phyloP scores from a whole-genome alignment of 306 rosid species.

The cucumber (Cucumis sativus) region DNA sequence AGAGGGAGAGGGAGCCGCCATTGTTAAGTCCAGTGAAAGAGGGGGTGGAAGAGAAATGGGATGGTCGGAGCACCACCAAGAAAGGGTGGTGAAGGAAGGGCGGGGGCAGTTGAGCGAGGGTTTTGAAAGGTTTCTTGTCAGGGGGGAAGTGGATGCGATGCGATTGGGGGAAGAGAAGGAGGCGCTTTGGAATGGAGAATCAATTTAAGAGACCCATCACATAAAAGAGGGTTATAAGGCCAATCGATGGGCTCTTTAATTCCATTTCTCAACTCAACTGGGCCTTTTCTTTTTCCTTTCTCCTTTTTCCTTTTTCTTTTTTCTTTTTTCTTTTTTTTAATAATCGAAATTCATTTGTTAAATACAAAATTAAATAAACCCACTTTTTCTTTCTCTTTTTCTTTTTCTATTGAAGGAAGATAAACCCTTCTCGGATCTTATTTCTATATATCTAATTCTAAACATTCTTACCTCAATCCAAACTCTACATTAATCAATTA shows the following conservation, averaged over 20 bases:
- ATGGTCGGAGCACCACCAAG: constrained; percentile 3
- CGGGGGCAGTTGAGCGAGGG: background rate
- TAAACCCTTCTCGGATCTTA: too few species aligned
- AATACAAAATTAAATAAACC: too few species aligned
- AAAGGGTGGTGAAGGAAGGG: background rate
- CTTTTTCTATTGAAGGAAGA: too few species aligned
- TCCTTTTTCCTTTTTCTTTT: too few species aligned
- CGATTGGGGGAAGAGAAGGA: background rate
- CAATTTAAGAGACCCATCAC: background rate
- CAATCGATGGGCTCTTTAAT: background rate
- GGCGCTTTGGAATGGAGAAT: background rate
- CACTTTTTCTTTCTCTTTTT: too few species aligned
- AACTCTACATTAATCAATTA: too few species aligned
- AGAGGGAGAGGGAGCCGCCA: constrained; percentile 47
- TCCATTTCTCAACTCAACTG: background rate
- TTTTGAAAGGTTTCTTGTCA: background rate
- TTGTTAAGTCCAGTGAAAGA: constrained; percentile 1
- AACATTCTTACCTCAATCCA: too few species aligned
- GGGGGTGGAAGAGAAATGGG: background rate
- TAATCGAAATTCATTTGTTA: too few species aligned
- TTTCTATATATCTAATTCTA: too few species aligned
- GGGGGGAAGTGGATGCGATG: background rate
- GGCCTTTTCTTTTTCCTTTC: background rate
- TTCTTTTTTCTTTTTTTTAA: too few species aligned
- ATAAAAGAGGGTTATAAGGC: background rate